These are phyloP conservation scores for Lactarius sanguifluus DNA, from an alignment of 768 basidiomycete species.

Conservation along the genomic window DNA sequence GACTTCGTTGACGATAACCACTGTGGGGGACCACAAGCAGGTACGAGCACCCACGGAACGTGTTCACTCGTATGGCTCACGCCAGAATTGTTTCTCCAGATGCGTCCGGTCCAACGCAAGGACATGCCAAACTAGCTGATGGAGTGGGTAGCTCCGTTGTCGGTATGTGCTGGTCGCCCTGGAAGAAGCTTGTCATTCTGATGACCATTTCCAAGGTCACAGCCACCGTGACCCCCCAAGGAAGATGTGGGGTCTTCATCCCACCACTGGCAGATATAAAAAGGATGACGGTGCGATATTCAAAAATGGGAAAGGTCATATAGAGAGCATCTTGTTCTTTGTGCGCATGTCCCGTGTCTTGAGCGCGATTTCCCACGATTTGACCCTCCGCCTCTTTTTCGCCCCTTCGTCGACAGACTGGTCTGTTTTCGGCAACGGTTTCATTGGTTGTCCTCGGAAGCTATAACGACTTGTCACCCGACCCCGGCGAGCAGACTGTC, in stretches of 20 bases:
- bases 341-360: background rate
- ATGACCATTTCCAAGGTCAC: background rate
- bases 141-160: too few species aligned
- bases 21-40: background rate
- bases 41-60: background rate
- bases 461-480: background rate
- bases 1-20: background rate
- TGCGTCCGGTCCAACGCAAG: background rate
- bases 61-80: background rate
- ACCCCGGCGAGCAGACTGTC: background rate
- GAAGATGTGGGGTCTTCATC: slow-evolving; percentile 1
- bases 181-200: background rate
- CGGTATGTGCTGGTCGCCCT: background rate
- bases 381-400: background rate
- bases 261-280: background rate
- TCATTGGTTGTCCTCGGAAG: background rate
- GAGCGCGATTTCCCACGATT: background rate
- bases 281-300: background rate
- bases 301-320: background rate
- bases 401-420: background rate
- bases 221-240: background rate
- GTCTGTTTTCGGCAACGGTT: background rate
- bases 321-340: background rate
- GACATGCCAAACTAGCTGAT: background rate
- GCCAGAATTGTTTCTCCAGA: background rate